Percentiles rank a stretch among this genome's conserved stretches.
Conservation (phyloP, 257 asterid species). For the Anisodus acutangulus region DNA sequence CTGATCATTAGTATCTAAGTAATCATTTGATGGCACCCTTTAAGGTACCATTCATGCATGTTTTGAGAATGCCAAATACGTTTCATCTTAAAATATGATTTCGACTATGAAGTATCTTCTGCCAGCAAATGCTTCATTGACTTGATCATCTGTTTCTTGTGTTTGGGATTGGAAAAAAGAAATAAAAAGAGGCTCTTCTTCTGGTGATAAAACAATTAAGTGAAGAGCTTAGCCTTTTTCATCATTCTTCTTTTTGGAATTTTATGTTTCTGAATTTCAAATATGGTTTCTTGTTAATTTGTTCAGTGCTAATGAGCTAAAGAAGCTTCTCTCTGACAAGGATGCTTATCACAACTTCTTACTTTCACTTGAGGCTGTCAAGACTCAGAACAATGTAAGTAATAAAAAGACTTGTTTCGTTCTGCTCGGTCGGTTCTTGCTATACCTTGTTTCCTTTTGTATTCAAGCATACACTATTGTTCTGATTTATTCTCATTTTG, state of each 20-base stretch:
- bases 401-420: conserved; percentile 11
- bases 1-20: not conserved
- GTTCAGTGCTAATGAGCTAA: conserved; percentile 79
- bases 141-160: conserved; percentile 13
- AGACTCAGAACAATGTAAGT: conserved; percentile 70
- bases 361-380: conserved; percentile 82
- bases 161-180: not conserved
- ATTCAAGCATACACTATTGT: not conserved
- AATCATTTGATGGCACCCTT: conserved; percentile 7
- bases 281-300: conserved; percentile 26
- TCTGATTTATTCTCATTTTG: not conserved
- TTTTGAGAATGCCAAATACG: not conserved
- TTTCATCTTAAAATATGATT: not conserved
- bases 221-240: not conserved
- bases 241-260: not conserved
- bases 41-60: not conserved
- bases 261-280: not conserved
- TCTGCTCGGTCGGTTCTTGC: not conserved
- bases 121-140: not conserved
- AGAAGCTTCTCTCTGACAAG: conserved; percentile 83
- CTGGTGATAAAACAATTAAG: not conserved
- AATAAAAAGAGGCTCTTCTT: not conserved
- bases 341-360: conserved; percentile 75
- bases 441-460: not conserved
- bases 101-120: not conserved